These are phyloP conservation scores for Monosporozyma unispora DNA, from an alignment of 805 yeast species.

Conservation along the genomic window DNA sequence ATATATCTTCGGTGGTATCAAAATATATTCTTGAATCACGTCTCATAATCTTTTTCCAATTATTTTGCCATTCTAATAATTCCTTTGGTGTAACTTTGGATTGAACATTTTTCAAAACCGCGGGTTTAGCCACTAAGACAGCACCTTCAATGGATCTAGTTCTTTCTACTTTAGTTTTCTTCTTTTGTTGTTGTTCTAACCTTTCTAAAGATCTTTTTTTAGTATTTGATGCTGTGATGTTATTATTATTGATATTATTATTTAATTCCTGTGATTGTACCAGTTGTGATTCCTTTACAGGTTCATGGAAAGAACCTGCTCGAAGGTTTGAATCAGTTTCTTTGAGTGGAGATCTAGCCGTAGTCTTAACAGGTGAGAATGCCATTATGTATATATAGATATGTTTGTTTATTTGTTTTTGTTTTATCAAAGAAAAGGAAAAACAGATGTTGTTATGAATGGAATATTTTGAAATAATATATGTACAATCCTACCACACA, in stretches of 20 bases:
- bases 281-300: background rate
- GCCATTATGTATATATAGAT: slow-evolving; percentile 1
- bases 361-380: slow-evolving; percentile 12
- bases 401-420: background rate
- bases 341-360: slow-evolving; percentile 25
- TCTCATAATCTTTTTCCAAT: slow-evolving; percentile 55
- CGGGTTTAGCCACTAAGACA: slow-evolving; percentile 16
- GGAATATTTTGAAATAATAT: background rate
- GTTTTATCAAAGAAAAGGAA: no score
- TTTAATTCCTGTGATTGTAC: background rate
- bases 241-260: background rate
- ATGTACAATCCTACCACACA: background rate
- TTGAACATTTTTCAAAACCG: slow-evolving; percentile 12
- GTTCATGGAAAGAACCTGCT: background rate
- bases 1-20: slow-evolving; percentile 37
- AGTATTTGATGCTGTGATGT: background rate
- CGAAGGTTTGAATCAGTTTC: slow-evolving; percentile 27
- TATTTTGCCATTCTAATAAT: slow-evolving; percentile 49
- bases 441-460: no score
- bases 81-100: slow-evolving; percentile 30
- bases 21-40: slow-evolving; percentile 49
- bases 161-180: slow-evolving; percentile 21
- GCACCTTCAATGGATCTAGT: slow-evolving; percentile 32
- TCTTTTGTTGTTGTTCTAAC: slow-evolving; percentile 13
- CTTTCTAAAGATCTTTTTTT: slow-evolving; percentile 24